Evolutionary conservation across 805 yeast species (phyloP).

Genomic region (Kuraishia ogatae): DNA sequence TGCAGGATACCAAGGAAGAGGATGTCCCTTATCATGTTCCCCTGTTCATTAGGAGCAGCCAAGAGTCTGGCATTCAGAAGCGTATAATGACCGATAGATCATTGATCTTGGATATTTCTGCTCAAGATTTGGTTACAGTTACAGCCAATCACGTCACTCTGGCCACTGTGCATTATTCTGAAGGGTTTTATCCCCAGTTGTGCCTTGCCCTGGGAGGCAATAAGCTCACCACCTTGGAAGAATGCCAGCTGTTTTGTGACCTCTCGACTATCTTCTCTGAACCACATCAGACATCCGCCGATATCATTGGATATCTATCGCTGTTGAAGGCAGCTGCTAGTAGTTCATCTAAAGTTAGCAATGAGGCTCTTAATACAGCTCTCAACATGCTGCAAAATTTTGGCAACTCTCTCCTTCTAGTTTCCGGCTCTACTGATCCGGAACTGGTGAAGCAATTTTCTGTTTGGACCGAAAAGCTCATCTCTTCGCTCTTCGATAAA

Average conservation of each 20-base stretch:
- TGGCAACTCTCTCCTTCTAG: slow-evolving; percentile 18
- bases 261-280: slow-evolving; percentile 29
- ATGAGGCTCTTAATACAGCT: slow-evolving; percentile 25
- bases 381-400: slow-evolving; percentile 25
- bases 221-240: slow-evolving; percentile 21
- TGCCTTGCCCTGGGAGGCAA: slow-evolving; percentile 11
- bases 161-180: slow-evolving; percentile 39
- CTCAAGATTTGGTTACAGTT: slow-evolving; percentile 25
- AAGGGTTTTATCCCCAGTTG: slow-evolving; percentile 16
- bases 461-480: not conserved
- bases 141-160: slow-evolving; percentile 39
- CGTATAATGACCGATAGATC: slow-evolving; percentile 35
- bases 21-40: slow-evolving; percentile 60
- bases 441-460: not conserved
- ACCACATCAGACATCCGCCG: slow-evolving; percentile 19
- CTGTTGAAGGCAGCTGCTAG: slow-evolving; percentile 20
- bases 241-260: slow-evolving; percentile 28
- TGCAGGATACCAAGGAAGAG: slow-evolving; percentile 26
- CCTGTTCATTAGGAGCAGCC: slow-evolving; percentile 29
- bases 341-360: slow-evolving; percentile 17
- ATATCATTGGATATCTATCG: slow-evolving; percentile 23
- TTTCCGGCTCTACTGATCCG: slow-evolving; percentile 1
- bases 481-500: slow-evolving; percentile 17
- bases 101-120: slow-evolving; percentile 21
- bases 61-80: slow-evolving; percentile 26